phyloP scores from a whole-genome alignment of 306 rosid genomes.

The Arachis hypogaea region DNA sequence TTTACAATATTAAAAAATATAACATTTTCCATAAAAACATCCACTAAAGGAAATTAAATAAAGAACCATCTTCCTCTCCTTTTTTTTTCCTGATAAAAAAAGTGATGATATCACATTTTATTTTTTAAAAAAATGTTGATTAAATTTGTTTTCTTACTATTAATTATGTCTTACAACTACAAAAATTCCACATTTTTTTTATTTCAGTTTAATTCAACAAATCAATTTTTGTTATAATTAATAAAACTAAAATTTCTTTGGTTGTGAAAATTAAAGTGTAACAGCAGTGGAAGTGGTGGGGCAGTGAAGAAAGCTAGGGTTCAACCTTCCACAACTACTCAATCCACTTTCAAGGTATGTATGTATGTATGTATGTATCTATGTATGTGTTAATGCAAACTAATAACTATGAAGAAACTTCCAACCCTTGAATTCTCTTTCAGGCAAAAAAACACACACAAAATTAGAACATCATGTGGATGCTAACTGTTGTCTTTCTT shows the following conservation, averaged over 20 bases:
- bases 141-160: neutral
- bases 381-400: neutral
- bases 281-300: slow-evolving; percentile 87
- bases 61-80: neutral
- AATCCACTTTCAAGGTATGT: slow-evolving; percentile 85
- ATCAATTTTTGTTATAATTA: too few species aligned
- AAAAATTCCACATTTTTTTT: too few species aligned
- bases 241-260: neutral
- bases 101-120: neutral
- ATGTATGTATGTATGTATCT: too few species aligned
- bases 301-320: slow-evolving; percentile 90
- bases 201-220: too few species aligned
- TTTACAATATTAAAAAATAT: slow-evolving; percentile 26
- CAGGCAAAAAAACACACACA: slow-evolving; percentile 40
- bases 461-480: slow-evolving; percentile 47
- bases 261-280: slow-evolving; percentile 53
- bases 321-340: slow-evolving; percentile 79
- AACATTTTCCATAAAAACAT: neutral
- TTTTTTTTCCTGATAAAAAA: neutral
- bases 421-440: slow-evolving; percentile 43
- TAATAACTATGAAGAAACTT: slow-evolving; percentile 39
- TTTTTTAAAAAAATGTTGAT: neutral
- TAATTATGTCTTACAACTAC: too few species aligned
- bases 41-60: neutral
- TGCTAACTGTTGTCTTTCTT: slow-evolving; percentile 75